Evolutionary conservation across 495 filamentous ascomycete species (phyloP), one percentile per base, ranked within the genome.

Genomic region (Talaromyces liani): DNA sequence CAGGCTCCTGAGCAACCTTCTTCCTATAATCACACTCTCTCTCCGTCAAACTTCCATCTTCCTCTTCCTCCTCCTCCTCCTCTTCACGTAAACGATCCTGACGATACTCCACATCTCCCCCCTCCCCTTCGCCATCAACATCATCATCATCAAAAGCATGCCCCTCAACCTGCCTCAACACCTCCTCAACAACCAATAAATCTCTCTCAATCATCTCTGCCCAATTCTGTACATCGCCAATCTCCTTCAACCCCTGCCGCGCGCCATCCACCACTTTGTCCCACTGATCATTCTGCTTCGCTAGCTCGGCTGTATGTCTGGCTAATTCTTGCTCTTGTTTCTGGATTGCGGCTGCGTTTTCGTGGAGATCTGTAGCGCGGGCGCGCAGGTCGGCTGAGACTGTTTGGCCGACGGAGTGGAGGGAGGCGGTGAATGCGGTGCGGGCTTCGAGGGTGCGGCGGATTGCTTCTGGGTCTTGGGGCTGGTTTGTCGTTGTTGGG

Each of bases 141-240:
- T 29, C 27, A 29, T 29, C 27, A 29, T 29, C 27, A 29, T 6
- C 61, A 68, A 75, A 61, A 72, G 72, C 63, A 71, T 72, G 68
- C 67, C 70, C 64, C 71, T 83, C 75, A 64, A 83, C 91, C 65
- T 90, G 71, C 70, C 88, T 76, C 73, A 96, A 69, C 60, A 91
- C 91, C 83, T 97, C 92, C 77, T 95, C 92, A 41, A 98, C 70
- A 64, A 95, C 86, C 69, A 92, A 70, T 65, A 98, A 83, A 77
- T 97, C 93, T 72, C 91, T 75, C 82, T 98, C 94, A 68, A 97
- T 81, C 80, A 96, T 83, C 85, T 98, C 94, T 47, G 93, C 93
- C 93, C 93, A 97, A 72, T 97, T 96, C 84, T 97, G 94, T 74
- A 97, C 85, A 72, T 97, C 91, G 31, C 94, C 94, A 68, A 97